Conservation (phyloP, 2,329 filamentous ascomycete genomes). For the Cordyceps cateniannulata region DNA sequence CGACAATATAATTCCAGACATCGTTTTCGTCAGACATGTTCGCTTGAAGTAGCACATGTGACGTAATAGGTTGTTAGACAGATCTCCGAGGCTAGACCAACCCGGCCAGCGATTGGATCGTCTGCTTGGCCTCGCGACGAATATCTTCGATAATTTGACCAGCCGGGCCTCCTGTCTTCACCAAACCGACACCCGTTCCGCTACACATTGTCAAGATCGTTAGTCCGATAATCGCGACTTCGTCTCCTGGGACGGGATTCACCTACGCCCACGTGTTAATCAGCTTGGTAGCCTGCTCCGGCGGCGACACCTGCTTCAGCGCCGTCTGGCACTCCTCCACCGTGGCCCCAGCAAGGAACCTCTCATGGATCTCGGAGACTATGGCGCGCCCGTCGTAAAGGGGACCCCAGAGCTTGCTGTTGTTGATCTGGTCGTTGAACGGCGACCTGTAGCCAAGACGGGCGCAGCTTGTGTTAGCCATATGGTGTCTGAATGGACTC, state of each 20-base stretch:
- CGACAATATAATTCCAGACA: background rate
- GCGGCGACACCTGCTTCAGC: conserved; percentile 30
- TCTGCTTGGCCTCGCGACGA: conserved; percentile 29
- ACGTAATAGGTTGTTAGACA: background rate
- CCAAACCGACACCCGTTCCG: conserved; percentile 38
- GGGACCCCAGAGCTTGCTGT: conserved; percentile 32
- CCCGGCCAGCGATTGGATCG: conserved; percentile 25
- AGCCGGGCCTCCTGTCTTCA: conserved; percentile 34
- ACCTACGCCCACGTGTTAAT: conserved; percentile 34
- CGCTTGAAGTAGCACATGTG: background rate
- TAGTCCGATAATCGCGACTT: background rate
- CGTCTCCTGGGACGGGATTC: background rate
- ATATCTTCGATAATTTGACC: conserved; percentile 38
- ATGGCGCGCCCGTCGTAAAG: conserved; percentile 40
- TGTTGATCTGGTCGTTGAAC: conserved; percentile 36
- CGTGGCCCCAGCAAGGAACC: conserved; percentile 32
- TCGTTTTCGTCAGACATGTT: background rate
- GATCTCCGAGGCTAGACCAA: background rate
- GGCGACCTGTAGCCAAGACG: conserved; percentile 21
- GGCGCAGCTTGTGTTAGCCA: background rate
- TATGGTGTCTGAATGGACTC: background rate
- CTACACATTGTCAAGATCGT: conserved; percentile 16
- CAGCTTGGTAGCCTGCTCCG: conserved; percentile 27
- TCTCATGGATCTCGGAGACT: conserved; percentile 31
- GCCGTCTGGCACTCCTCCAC: conserved; percentile 35